Percentiles rank a stretch among this genome's conserved stretches.
phyloP scores from a whole-genome alignment of 1,139 yeast species.

The Suhomyces panamericanus region DNA sequence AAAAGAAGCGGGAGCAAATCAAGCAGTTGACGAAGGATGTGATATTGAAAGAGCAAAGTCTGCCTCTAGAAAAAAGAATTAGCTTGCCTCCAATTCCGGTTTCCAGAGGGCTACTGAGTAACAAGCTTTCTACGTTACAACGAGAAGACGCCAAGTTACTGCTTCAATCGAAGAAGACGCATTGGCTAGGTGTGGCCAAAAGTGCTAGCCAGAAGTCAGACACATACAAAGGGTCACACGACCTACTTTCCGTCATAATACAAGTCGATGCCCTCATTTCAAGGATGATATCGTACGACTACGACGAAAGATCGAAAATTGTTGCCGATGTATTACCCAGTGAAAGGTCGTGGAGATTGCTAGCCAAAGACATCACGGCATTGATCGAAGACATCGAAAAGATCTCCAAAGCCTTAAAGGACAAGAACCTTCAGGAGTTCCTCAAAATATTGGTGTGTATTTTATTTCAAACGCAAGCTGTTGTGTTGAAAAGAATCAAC shows the following conservation, averaged over 20 bases:
- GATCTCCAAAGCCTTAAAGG: constrained; percentile 16
- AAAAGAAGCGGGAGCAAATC: constrained; percentile 20
- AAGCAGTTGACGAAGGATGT: constrained; percentile 24
- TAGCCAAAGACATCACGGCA: constrained; percentile 28
- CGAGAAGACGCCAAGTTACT: constrained; percentile 22
- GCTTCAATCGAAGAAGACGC: constrained; percentile 24
- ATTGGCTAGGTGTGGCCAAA: constrained; percentile 35
- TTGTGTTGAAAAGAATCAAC: constrained; percentile 33
- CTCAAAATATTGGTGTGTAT: constrained; percentile 32
- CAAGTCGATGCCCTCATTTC: constrained; percentile 36
- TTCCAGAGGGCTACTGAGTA: constrained; percentile 8
- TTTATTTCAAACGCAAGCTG: constrained; percentile 31
- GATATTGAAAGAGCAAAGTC: constrained; percentile 17
- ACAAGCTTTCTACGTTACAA: constrained; percentile 11
- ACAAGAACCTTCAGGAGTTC: constrained; percentile 21
- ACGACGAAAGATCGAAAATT: constrained; percentile 35
- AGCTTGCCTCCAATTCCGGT: constrained; percentile 8
- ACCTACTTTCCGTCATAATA: constrained; percentile 26
- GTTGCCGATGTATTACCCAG: constrained; percentile 28
- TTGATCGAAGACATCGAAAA: constrained; percentile 26
- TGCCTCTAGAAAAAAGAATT: constrained; percentile 12
- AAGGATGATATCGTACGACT: constrained; percentile 34
- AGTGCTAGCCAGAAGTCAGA: constrained; percentile 27
- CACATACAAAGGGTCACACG: constrained; percentile 21
- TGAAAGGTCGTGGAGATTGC: constrained; percentile 37